phyloP scores from a whole-genome alignment of 495 filamentous ascomycete species.

The Penicillium macrosclerotiorum region DNA sequence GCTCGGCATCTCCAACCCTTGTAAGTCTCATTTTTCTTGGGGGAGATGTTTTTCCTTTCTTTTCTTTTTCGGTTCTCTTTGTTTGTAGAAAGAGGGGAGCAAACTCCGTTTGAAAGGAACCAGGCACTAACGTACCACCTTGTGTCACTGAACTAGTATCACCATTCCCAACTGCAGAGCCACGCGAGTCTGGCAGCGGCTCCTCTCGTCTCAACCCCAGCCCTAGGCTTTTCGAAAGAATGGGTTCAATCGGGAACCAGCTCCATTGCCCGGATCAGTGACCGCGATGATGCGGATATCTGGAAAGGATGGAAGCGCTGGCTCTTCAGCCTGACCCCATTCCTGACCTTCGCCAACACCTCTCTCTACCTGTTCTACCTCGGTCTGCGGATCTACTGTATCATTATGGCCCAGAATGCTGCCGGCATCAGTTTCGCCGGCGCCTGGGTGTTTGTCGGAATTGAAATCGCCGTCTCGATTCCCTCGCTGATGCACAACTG shows the following conservation, averaged over 20 bases:
- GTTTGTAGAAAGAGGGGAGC: too few relatives aligned
- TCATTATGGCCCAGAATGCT: slow-evolving; percentile 34
- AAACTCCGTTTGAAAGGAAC: background rate
- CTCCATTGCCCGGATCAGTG: slow-evolving; percentile 34
- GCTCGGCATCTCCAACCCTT: slow-evolving; percentile 31
- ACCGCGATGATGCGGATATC: slow-evolving; percentile 41
- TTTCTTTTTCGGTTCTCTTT: too few relatives aligned
- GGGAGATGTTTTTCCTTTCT: background rate
- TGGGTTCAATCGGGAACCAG: slow-evolving; percentile 34
- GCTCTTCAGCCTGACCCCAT: slow-evolving; percentile 33
- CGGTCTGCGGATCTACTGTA: slow-evolving; percentile 38
- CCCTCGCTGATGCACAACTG: slow-evolving; percentile 42
- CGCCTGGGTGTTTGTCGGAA: slow-evolving; percentile 42
- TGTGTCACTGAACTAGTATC: slow-evolving; percentile 16
- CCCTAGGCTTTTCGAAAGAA: slow-evolving; percentile 29
- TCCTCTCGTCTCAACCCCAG: slow-evolving; percentile 22
- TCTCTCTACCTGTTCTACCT: slow-evolving; percentile 39
- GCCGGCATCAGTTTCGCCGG: slow-evolving; percentile 22
- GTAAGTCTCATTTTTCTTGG: slow-evolving; percentile 11
- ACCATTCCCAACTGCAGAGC: slow-evolving; percentile 24
- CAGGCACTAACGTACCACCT: background rate
- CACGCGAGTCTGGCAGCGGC: slow-evolving; percentile 20
- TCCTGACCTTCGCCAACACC: slow-evolving; percentile 38
- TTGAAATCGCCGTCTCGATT: slow-evolving; percentile 37
- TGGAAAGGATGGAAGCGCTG: slow-evolving; percentile 43